Evolutionary conservation across 495 filamentous ascomycete species (phyloP).

Genomic region (Penicillium ochrochloron): DNA sequence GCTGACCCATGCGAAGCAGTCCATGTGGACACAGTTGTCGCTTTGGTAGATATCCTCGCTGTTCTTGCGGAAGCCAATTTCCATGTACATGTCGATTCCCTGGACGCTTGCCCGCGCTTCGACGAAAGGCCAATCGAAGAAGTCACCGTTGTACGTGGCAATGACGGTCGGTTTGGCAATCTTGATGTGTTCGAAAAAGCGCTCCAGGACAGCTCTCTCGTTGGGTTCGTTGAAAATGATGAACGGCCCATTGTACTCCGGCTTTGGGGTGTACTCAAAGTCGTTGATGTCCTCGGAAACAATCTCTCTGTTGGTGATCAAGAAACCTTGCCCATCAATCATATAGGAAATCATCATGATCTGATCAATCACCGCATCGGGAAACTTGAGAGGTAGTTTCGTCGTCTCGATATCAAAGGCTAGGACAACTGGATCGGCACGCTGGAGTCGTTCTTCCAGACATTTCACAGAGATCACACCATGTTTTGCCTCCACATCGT

Average conservation of each 20-base stretch:
- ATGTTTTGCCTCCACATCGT: constrained; percentile 92
- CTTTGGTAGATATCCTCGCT: constrained; percentile 95
- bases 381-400: constrained; percentile 95
- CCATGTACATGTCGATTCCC: constrained; percentile 99
- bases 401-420: constrained; percentile 99
- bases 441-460: constrained; percentile 84
- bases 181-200: constrained; percentile 96
- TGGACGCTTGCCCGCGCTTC: constrained; percentile 89
- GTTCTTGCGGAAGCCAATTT: constrained; percentile 95
- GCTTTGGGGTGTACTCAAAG: constrained; percentile 97
- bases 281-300: constrained; percentile 97
- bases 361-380: constrained; percentile 93
- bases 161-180: constrained; percentile 94
- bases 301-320: constrained; percentile 98
- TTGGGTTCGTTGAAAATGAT: constrained; percentile 98
- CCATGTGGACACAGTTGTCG: constrained; percentile 96
- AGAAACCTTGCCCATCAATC: constrained; percentile 98
- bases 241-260: constrained; percentile 92
- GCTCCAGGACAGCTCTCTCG: constrained; percentile 83
- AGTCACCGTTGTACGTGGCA: constrained; percentile 99
- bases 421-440: constrained; percentile 93
- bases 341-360: constrained; percentile 99
- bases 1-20: constrained; percentile 98
- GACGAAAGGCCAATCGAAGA: constrained; percentile 99
- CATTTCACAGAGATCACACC: constrained; percentile 79